phyloP scores from a whole-genome alignment of 139 green algal species.

The Haematococcus lacustris region DNA sequence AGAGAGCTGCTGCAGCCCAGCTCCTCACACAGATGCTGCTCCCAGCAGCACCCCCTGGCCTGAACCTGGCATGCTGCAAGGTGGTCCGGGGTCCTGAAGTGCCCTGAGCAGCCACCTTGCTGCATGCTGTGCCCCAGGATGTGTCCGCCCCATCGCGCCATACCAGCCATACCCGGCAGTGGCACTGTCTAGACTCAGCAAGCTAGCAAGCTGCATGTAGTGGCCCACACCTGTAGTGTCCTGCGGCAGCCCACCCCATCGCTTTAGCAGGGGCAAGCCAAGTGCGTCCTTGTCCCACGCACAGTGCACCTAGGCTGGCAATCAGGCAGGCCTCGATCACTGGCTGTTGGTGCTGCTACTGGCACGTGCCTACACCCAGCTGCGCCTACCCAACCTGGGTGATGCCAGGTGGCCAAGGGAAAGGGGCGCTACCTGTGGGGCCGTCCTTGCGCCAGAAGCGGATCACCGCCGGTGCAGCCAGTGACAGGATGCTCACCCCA shows the following conservation, averaged over 20 bases:
- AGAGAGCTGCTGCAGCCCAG: not conserved
- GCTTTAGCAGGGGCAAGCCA: not conserved
- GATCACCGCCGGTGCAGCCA: conserved; percentile 49
- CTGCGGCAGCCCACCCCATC: too few relatives aligned
- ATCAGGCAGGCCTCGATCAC: not conserved
- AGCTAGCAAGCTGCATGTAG: too few relatives aligned
- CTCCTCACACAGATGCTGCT: not conserved
- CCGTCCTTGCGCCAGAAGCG: conserved; percentile 46
- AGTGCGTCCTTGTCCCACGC: too few relatives aligned
- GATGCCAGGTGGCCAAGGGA: too few relatives aligned
- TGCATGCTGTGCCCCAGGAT: too few relatives aligned
- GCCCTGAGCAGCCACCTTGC: not conserved
- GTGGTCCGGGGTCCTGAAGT: not conserved
- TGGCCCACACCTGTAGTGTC: too few relatives aligned
- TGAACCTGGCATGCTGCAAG: not conserved
- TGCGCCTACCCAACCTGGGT: too few relatives aligned
- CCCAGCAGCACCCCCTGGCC: not conserved
- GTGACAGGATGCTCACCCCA: conserved; percentile 46
- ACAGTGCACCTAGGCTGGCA: too few relatives aligned
- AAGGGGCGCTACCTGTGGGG: not conserved
- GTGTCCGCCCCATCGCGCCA: too few relatives aligned
- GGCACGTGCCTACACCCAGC: not conserved
- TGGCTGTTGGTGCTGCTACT: not conserved
- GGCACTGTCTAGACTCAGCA: too few relatives aligned
- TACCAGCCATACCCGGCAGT: too few relatives aligned